Base-by-base conservation (phyloP, 352 stramenopile genomes). In the Phytophthora rubi region DNA sequence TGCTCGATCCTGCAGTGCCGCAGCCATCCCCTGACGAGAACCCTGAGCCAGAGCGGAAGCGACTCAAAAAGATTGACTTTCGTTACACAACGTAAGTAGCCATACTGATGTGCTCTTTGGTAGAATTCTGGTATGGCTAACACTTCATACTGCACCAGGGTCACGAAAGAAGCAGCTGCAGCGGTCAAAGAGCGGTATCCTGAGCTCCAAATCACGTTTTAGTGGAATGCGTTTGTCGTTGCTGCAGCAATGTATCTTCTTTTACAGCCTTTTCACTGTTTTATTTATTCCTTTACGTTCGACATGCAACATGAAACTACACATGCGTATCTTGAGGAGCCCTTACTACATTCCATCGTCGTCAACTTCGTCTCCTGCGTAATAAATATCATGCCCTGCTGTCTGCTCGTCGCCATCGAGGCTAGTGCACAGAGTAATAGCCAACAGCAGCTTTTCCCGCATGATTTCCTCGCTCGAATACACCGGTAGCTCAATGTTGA, bases 11-110 rank as follows among this genome's bases (percentile, higher is more conserved):
- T 63, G 55, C 32, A 53, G 10, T 69, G 47, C 59, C 71, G 4
- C 68, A 68, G 10, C 64, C 73, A 51, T 67, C 57, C 57, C 54
- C 59, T 33, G 59, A 72, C 18, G 77, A 83, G 12, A 87, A 82
- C 39, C 68, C 60, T 4, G 85, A 91, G 45, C 89, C 87, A 0
- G 86, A 93, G 64, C 83, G 84, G 33, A 97, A 97, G 76, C 83
- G 86, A 6, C 82, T 97, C 47, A 97, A 97, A 76, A 93, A 91
- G 56, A 80, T 97, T 56, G 89, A 97, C 56, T 94, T 97, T 32
- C 90, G 90, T 59, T 97, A 97, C 78, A 97, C 90, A 13, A 86
- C 76, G 90, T 96, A 85, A 60, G 86, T 65, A 8, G 18, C 6
- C 45, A 52, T 15, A 13, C 16, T 48, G 15, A 48, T 48, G 8